A percentile compares a stretch with the other conserved stretches of the same genome.
Evolutionary conservation across 2,329 filamentous ascomycete genomes (phyloP).

Genomic region (Penicillium sp.): DNA sequence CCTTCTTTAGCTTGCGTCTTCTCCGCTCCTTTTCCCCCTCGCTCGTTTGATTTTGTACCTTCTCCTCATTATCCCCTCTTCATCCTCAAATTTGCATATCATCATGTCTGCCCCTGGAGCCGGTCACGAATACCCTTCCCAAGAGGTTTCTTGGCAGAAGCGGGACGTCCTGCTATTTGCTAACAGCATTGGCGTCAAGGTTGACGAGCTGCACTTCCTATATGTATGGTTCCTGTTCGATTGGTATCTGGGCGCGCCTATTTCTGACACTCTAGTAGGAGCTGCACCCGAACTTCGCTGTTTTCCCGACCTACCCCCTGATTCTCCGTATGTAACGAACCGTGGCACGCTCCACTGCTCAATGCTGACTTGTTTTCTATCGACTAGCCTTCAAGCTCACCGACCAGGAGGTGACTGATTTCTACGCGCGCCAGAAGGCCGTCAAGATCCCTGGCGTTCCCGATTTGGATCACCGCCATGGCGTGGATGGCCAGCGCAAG

Average conservation of each 20-base stretch:
- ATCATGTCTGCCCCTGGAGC: constrained; percentile 56
- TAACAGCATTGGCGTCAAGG: constrained; percentile 79
- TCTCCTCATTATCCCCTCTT: not conserved
- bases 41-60: not conserved
- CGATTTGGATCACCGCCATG: constrained; percentile 70
- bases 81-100: not conserved
- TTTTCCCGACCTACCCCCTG: constrained; percentile 86
- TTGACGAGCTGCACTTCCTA: constrained; percentile 90
- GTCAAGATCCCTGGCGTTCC: constrained; percentile 74
- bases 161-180: constrained; percentile 88
- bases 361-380: constrained; percentile 38
- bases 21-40: not conserved
- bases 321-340: constrained; percentile 64
- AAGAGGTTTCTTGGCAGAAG: constrained; percentile 81
- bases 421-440: constrained; percentile 70
- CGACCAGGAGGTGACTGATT: constrained; percentile 77
- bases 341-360: not conserved
- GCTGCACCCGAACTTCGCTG: constrained; percentile 79
- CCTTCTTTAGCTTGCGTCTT: constrained; percentile 17
- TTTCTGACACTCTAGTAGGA: constrained; percentile 57
- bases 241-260: not conserved
- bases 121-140: constrained; percentile 77
- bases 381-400: constrained; percentile 71
- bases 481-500: constrained; percentile 81
- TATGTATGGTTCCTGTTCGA: constrained; percentile 62